A percentile compares a stretch with the other conserved stretches of the same genome.
These are phyloP conservation scores for Capsella bursapastoris DNA, from an alignment of 345 rosid species.

Conservation along the genomic window DNA sequence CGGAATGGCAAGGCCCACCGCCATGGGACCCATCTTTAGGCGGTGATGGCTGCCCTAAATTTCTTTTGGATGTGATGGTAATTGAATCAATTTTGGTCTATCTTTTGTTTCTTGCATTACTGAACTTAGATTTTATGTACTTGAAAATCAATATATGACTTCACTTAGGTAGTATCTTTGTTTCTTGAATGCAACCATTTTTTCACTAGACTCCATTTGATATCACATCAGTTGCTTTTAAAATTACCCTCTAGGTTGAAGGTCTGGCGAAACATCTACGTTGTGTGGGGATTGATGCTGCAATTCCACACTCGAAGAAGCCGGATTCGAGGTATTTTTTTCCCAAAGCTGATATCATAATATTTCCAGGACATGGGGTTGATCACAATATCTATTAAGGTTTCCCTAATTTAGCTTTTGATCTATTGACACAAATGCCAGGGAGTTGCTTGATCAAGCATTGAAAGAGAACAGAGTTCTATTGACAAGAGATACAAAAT, in stretches of 20 bases:
- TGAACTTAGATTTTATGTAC: background rate
- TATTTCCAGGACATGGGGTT: background rate
- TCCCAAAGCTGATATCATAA: background rate
- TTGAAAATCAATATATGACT: constrained; percentile 2
- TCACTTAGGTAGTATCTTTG: background rate
- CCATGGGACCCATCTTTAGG: constrained; percentile 84
- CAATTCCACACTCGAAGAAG: constrained; percentile 66
- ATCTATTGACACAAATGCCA: constrained; percentile 39
- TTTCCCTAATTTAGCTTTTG: background rate
- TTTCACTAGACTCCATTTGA: background rate
- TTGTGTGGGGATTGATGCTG: constrained; percentile 94
- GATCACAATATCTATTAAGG: background rate
- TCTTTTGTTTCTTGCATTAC: constrained; percentile 13
- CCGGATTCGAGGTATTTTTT: constrained; percentile 71
- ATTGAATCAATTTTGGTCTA: constrained; percentile 4
- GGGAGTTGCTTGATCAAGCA: constrained; percentile 87
- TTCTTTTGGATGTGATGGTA: constrained; percentile 97
- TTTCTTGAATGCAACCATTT: background rate
- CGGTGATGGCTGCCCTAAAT: constrained; percentile 90
- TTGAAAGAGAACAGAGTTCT: constrained; percentile 76
- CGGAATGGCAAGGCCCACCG: constrained; percentile 80
- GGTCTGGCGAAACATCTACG: constrained; percentile 96
- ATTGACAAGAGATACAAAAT: constrained; percentile 86
- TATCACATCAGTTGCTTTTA: constrained; percentile 33
- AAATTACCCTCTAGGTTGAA: constrained; percentile 62